These are phyloP conservation scores for Talaromyces atroroseus DNA, from an alignment of 2,329 filamentous ascomycete genomes.

Conservation along the genomic window DNA sequence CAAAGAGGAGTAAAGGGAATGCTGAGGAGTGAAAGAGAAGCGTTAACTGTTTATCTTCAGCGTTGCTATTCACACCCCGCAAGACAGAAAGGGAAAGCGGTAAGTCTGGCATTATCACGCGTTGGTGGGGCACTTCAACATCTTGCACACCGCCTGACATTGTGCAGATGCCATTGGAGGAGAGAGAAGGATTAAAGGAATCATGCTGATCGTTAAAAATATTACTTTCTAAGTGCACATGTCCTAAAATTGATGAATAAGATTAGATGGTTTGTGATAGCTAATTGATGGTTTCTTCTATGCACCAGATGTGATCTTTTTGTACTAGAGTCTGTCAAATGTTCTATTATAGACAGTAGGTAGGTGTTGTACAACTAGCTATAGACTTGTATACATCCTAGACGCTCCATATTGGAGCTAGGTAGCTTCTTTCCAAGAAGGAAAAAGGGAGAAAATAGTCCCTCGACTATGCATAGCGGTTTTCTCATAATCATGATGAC, in stretches of 20 bases:
- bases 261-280: too few relatives aligned
- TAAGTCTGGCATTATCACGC: background rate
- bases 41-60: background rate
- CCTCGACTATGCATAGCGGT: background rate
- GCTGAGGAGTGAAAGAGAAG: background rate
- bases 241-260: too few relatives aligned
- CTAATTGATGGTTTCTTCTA: too few relatives aligned
- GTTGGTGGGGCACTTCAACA: too few relatives aligned
- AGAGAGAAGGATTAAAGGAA: too few relatives aligned
- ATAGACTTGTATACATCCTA: background rate
- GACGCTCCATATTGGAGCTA: background rate
- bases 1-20: conserved; percentile 1
- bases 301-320: too few relatives aligned
- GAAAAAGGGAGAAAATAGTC: background rate
- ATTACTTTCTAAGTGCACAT: too few relatives aligned
- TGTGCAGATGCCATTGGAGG: background rate
- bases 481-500: background rate
- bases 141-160: background rate
- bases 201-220: too few relatives aligned
- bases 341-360: too few relatives aligned
- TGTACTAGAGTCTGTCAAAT: too few relatives aligned
- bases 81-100: conserved; percentile 7
- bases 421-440: background rate
- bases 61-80: background rate
- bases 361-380: too few relatives aligned